A percentile compares a stretch with the other conserved stretches of the same genome.
phyloP scores from a whole-genome alignment of 2,329 filamentous ascomycete genomes.

The Cladosporium halotolerans region DNA sequence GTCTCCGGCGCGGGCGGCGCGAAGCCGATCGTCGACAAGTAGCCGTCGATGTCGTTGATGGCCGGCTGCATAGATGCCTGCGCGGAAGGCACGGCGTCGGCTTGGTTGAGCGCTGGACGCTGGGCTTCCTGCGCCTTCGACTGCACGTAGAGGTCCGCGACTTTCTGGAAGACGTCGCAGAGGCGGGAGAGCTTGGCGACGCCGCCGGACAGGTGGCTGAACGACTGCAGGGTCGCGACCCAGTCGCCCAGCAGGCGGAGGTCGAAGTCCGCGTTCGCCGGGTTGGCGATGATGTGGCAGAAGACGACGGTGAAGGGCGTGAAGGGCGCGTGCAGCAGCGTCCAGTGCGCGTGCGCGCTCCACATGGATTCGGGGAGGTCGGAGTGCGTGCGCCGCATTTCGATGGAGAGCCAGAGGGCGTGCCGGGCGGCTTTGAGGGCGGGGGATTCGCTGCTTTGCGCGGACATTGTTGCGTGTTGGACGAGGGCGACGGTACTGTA shows the following conservation, averaged over 20 bases:
- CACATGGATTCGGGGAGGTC: slow-evolving; percentile 12
- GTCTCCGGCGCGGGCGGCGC: slow-evolving; percentile 10
- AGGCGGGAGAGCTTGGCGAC: slow-evolving; percentile 16
- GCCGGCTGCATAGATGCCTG: slow-evolving; percentile 11
- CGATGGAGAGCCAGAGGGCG: slow-evolving; percentile 10
- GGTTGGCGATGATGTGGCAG: slow-evolving; percentile 22
- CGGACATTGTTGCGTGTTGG: slow-evolving; percentile 14
- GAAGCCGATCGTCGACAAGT: slow-evolving; percentile 14
- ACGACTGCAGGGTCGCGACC: slow-evolving; percentile 16
- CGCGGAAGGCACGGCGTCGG: not conserved
- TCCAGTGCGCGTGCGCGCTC: slow-evolving; percentile 14
- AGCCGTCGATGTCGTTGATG: slow-evolving; percentile 16
- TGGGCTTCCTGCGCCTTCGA: slow-evolving; percentile 13
- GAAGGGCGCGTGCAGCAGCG: slow-evolving; percentile 50
- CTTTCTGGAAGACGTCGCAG: slow-evolving; percentile 20
- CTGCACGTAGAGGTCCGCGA: slow-evolving; percentile 19
- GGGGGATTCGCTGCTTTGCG: slow-evolving; percentile 9
- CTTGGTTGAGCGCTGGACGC: not conserved
- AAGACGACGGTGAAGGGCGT: slow-evolving; percentile 56
- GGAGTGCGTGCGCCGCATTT: not conserved
- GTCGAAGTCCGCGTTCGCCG: slow-evolving; percentile 12
- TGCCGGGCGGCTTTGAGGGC: slow-evolving; percentile 14
- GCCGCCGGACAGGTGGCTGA: slow-evolving; percentile 18
- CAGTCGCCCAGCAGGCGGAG: slow-evolving; percentile 19
- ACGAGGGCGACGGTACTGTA: slow-evolving; percentile 14